Percentiles rank a stretch among this genome's conserved stretches.
These are phyloP conservation scores for Fusarium goolgardi DNA, from an alignment of 2,329 filamentous ascomycete genomes.

Conservation along the genomic window DNA sequence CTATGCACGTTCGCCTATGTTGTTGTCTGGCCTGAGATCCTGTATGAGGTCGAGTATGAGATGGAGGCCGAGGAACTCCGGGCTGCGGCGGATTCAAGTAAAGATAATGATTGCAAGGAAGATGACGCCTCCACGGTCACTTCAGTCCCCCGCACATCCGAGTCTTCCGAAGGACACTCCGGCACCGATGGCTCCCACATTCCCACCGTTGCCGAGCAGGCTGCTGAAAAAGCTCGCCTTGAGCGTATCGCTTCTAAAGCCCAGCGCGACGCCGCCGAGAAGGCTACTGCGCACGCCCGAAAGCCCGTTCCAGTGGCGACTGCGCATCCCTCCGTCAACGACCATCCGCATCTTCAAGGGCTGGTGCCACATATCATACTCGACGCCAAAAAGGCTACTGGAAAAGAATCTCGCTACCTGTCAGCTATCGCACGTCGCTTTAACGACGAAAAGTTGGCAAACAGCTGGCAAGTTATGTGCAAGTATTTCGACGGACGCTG, in stretches of 20 bases:
- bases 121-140: constrained; percentile 38
- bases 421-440: constrained; percentile 68
- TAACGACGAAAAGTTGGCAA: constrained; percentile 67
- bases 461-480: constrained; percentile 78
- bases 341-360: constrained; percentile 66
- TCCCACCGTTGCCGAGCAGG: constrained; percentile 64
- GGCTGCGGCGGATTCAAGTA: constrained; percentile 48
- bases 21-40: constrained; percentile 82
- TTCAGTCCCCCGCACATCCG: constrained; percentile 42
- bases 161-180: constrained; percentile 45
- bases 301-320: constrained; percentile 62
- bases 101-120: constrained; percentile 43
- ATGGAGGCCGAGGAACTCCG: constrained; percentile 73
- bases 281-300: constrained; percentile 66
- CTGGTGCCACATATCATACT: constrained; percentile 76
- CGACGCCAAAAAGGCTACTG: constrained; percentile 81
- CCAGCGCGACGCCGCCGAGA: constrained; percentile 66
- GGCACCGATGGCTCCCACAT: constrained; percentile 40
- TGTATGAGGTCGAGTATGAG: constrained; percentile 80
- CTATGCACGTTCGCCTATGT: constrained; percentile 92
- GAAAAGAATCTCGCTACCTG: constrained; percentile 79
- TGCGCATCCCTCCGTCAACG: constrained; percentile 66
- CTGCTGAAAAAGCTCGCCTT: constrained; percentile 70
- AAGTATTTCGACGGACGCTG: constrained; percentile 90
- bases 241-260: constrained; percentile 68